These are phyloP conservation scores for Clitopilus passeckerianus DNA, from an alignment of 768 basidiomycete genomes.

Conservation along the genomic window DNA sequence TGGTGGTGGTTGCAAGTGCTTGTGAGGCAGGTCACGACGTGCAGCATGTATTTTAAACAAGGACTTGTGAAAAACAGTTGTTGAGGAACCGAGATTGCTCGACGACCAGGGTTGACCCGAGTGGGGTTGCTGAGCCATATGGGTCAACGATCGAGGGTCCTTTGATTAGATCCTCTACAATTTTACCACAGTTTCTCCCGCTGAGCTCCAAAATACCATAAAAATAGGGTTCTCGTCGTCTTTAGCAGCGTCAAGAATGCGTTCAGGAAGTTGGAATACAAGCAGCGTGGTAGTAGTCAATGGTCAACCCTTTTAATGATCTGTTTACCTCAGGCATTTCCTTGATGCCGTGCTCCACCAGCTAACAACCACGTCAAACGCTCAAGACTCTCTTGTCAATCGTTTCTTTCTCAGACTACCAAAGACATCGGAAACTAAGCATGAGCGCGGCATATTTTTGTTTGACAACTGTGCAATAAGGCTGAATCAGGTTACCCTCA, in stretches of 20 bases:
- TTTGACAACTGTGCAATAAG: neutral
- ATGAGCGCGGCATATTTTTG: neutral
- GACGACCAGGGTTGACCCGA: conserved; percentile 6
- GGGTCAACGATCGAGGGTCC: conserved; percentile 1
- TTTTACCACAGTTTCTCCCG: neutral
- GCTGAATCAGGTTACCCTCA: neutral
- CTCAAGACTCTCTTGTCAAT: no score
- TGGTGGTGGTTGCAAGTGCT: conserved; percentile 2
- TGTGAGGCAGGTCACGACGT: conserved; percentile 3
- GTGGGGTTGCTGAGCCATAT: conserved; percentile 2
- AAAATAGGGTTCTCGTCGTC: neutral
- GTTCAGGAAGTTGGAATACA: neutral
- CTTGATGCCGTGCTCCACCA: neutral
- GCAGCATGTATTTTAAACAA: conserved; percentile 3
- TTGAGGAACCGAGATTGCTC: conserved; percentile 4
- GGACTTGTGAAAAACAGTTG: conserved; percentile 9
- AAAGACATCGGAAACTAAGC: neutral
- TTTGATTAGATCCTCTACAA: neutral
- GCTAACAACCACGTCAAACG: neutral
- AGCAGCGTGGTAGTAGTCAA: neutral
- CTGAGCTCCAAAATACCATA: neutral
- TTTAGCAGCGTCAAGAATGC: neutral
- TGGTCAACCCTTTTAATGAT: neutral
- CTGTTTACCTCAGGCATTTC: neutral
- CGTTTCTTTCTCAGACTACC: neutral